Conservation (phyloP, 2,329 filamentous ascomycete genomes). For the Colletotrichum lindemuthianum region DNA sequence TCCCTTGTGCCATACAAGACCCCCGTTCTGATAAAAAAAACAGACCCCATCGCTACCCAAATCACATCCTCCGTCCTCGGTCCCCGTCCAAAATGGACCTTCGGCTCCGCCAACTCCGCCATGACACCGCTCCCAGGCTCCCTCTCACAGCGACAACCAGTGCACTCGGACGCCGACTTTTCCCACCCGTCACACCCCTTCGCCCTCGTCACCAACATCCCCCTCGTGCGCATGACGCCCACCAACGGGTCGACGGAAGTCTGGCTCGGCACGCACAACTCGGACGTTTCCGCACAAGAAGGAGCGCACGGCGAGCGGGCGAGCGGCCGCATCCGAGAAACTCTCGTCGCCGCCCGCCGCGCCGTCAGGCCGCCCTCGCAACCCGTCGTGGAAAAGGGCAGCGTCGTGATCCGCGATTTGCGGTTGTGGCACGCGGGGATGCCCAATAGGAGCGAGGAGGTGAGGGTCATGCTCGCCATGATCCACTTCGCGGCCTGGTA, state of each 20-base stretch:
- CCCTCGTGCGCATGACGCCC: constrained; percentile 59
- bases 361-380: constrained; percentile 56
- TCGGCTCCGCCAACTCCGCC: constrained; percentile 67
- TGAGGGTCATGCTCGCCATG: constrained; percentile 68
- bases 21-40: not conserved
- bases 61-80: constrained; percentile 65
- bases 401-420: constrained; percentile 67
- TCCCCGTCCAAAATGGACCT: constrained; percentile 64
- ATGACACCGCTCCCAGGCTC: constrained; percentile 58
- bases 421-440: constrained; percentile 73
- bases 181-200: constrained; percentile 64
- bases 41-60: constrained; percentile 65
- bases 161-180: constrained; percentile 70
- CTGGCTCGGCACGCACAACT: constrained; percentile 66
- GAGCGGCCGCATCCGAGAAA: constrained; percentile 59
- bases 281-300: constrained; percentile 53
- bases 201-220: constrained; percentile 64
- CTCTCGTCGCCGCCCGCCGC: constrained; percentile 50
- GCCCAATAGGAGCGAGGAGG: constrained; percentile 62
- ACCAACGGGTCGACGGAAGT: constrained; percentile 67
- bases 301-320: constrained; percentile 61
- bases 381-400: constrained; percentile 62
- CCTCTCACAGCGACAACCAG: constrained; percentile 59
- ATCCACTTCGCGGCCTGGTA: constrained; percentile 70
- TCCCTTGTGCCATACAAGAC: not conserved